Percentiles rank a stretch among this genome's conserved stretches.
Evolutionary conservation across 495 filamentous ascomycete species (phyloP).

Genomic region (Rostrohypoxylon terebratum): DNA sequence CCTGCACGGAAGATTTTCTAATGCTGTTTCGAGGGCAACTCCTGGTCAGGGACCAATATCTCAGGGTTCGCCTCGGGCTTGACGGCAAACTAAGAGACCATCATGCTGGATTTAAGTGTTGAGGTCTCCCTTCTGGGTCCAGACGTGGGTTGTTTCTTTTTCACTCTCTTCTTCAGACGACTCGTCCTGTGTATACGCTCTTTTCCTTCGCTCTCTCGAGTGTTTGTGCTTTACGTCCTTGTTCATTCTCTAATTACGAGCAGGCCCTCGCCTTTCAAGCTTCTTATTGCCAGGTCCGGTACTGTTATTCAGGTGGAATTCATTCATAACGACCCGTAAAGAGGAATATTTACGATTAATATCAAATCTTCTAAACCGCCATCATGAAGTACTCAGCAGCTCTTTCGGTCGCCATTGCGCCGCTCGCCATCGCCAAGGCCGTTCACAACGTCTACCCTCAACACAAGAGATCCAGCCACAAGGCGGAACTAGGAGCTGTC

Average conservation of each 20-base stretch:
- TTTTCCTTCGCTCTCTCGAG: conserved; percentile 49
- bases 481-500: conserved; percentile 22
- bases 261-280: conserved; percentile 65
- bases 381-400: conserved; percentile 67
- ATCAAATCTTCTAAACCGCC: conserved; percentile 22
- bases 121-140: conserved; percentile 46
- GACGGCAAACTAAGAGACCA: conserved; percentile 51
- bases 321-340: conserved; percentile 35
- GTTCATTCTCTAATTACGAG: conserved; percentile 61
- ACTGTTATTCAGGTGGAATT: conserved; percentile 49
- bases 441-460: conserved; percentile 61
- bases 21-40: conserved; percentile 63
- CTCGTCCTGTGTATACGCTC: conserved; percentile 49
- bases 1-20: conserved; percentile 52
- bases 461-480: conserved; percentile 35
- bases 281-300: conserved; percentile 45
- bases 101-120: conserved; percentile 67
- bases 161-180: conserved; percentile 53
- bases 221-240: conserved; percentile 41
- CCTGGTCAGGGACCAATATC: conserved; percentile 50
- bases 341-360: conserved; percentile 39
- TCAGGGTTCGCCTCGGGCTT: conserved; percentile 34
- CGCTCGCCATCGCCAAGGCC: conserved; percentile 62
- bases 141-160: conserved; percentile 53
- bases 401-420: conserved; percentile 61